phyloP scores from a whole-genome alignment of 2,329 filamentous ascomycete genomes.

The Helminthosporium solani region DNA sequence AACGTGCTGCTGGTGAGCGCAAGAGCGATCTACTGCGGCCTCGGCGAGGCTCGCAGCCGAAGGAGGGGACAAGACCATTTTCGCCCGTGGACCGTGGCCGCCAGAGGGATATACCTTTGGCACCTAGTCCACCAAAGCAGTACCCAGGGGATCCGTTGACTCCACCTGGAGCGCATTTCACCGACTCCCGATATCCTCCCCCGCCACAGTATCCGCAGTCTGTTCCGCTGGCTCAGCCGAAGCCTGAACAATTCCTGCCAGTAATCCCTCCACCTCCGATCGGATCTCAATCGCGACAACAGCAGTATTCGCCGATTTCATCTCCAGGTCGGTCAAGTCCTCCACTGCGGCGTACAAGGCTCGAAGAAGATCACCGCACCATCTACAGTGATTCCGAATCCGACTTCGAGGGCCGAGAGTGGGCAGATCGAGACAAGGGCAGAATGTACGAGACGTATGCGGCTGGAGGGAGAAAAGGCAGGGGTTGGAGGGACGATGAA shows the following conservation, averaged over 20 bases:
- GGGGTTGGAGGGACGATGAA: conserved; percentile 2
- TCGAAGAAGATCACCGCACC: background rate
- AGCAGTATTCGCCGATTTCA: background rate
- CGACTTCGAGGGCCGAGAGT: background rate
- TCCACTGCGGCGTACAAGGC: conserved; percentile 1
- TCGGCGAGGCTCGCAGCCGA: background rate
- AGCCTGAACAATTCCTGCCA: background rate
- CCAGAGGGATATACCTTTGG: background rate
- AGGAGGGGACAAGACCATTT: background rate
- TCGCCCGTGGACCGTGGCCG: background rate
- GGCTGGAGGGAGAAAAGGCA: background rate
- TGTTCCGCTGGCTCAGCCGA: background rate
- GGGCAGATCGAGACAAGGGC: background rate
- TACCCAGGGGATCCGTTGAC: background rate
- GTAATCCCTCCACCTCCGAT: background rate
- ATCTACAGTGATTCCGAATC: conserved; percentile 2
- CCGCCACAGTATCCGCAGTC: background rate
- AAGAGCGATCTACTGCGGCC: conserved; percentile 1
- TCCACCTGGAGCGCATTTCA: background rate
- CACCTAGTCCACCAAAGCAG: background rate
- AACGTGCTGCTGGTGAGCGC: background rate
- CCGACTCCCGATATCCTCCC: background rate
- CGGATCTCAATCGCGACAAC: background rate
- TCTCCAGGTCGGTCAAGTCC: background rate
- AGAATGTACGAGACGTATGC: conserved; percentile 4